phyloP scores from a whole-genome alignment of 805 yeast genomes.

The Nakazawaea anatomiae region DNA sequence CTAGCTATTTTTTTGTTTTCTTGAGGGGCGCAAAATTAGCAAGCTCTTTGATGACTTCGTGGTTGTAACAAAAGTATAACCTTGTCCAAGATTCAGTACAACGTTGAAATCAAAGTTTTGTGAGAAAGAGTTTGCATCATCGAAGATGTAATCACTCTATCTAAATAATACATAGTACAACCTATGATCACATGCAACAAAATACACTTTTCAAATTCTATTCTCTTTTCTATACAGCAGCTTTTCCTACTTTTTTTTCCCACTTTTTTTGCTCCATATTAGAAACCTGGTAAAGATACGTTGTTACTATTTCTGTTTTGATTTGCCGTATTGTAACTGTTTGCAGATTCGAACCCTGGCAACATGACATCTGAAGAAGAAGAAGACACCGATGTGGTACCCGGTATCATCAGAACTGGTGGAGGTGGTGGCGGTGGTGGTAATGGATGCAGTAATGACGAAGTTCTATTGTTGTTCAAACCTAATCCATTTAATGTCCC shows the following conservation, averaged over 20 bases:
- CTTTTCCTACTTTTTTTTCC: not conserved
- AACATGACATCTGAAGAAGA: not conserved
- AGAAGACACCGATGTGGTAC: not conserved
- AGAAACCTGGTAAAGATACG: constrained; percentile 6
- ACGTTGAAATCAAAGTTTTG: too few species aligned
- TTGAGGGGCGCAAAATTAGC: too few species aligned
- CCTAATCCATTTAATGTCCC: not conserved
- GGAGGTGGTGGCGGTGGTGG: constrained; percentile 8
- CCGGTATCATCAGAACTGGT: not conserved
- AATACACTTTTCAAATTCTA: too few species aligned
- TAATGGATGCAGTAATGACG: not conserved
- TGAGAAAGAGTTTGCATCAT: too few species aligned
- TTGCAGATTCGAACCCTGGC: not conserved
- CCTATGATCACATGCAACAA: too few species aligned
- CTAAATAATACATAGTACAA: too few species aligned
- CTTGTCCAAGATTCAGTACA: too few species aligned
- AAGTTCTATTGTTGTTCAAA: not conserved
- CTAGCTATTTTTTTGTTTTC: too few species aligned
- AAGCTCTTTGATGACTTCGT: too few species aligned
- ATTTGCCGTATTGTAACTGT: not conserved
- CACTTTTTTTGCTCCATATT: not conserved
- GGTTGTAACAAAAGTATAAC: too few species aligned
- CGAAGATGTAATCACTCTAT: too few species aligned
- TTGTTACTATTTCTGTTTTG: not conserved
- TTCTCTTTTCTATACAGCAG: too few species aligned